Evolutionary conservation across 1,284 basidiomycete species (phyloP), one percentile per base, ranked within the genome.

Genomic region (Polyporus tsugae): DNA sequence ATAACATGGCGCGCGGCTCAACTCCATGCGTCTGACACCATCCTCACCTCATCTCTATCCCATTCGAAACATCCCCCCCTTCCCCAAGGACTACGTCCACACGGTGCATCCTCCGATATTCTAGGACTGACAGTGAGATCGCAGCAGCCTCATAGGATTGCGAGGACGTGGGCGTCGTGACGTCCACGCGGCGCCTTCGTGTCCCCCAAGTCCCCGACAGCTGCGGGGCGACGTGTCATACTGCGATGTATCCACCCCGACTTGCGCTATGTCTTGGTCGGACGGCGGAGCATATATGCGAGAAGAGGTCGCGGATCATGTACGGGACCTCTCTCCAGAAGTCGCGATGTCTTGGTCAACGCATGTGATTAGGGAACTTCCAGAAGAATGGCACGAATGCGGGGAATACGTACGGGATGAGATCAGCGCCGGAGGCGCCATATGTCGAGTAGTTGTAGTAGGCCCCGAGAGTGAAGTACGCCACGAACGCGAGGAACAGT

Each of bases 301-400:
- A 88, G 60, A 90, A 77, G 41, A 95, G 88, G 74, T 95, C 94
- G 49, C 85, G 84, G 42, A 94, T 78, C 87, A 95, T 91, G 74
- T 93, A 94, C 4, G 94, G 94, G 5, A 95, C 90, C 79, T 95
- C 94, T 78, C 89, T 83, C 93, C 93, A 95, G 80, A 95, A 94
- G 77, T 95, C 93, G 58, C 93, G 91, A 79, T 95, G 93, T 69
- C 93, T 95, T 72, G 19, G 38, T 25, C 13, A 41, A 41, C 19
- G 49, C 19, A 41, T 29, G 53, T 35, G 25, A 60, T 59, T 15
- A 36, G 25, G 55, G 11, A 4, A 65, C 42, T 63, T 60, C 67
- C 46, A 65, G 49, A 49, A 49, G 22, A 64, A 29, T 60, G 62
- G 22, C 52, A 67, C 57, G 41, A 69, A 38, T 60, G 66, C 66